These are phyloP conservation scores for Solanum sejunctum DNA, from an alignment of 257 asterid genomes.

Conservation along the genomic window DNA sequence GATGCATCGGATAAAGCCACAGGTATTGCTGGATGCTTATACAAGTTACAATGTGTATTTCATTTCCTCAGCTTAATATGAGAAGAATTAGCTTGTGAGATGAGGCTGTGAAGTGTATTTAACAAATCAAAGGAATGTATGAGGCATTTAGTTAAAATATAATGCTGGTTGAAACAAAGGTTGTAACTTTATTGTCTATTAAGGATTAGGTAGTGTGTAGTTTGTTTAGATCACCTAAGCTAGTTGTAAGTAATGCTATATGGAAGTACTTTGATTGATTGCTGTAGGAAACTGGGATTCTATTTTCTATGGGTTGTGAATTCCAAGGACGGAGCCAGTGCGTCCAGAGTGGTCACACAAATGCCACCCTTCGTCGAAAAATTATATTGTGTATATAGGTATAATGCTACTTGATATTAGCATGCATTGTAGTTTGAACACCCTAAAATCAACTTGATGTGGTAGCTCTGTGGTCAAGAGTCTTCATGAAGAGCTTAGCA, in stretches of 20 bases:
- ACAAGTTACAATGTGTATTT: not conserved
- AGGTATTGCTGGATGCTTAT: conserved; percentile 10
- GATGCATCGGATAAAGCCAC: conserved; percentile 48
- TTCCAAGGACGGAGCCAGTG: not conserved
- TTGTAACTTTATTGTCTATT: not conserved
- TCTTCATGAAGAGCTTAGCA: too few species aligned
- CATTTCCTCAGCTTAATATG: not conserved
- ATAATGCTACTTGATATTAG: too few species aligned
- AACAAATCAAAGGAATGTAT: not conserved
- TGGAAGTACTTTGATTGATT: not conserved
- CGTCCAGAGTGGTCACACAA: too few species aligned
- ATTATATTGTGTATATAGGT: too few species aligned
- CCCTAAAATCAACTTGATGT: too few species aligned
- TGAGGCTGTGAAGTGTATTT: not conserved
- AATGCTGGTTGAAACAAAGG: not conserved
- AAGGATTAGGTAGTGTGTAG: not conserved
- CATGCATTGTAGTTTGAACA: too few species aligned
- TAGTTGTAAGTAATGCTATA: not conserved
- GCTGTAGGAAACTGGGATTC: not conserved
- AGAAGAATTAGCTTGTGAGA: not conserved
- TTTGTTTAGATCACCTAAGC: not conserved
- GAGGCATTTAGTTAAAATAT: not conserved
- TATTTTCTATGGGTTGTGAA: not conserved
- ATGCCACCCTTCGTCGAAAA: too few species aligned
- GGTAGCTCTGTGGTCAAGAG: too few species aligned